Evolutionary conservation across 129 eudicot genomes (phyloP), one percentile per base, ranked within the genome.

Genomic region (Daucus carota): DNA sequence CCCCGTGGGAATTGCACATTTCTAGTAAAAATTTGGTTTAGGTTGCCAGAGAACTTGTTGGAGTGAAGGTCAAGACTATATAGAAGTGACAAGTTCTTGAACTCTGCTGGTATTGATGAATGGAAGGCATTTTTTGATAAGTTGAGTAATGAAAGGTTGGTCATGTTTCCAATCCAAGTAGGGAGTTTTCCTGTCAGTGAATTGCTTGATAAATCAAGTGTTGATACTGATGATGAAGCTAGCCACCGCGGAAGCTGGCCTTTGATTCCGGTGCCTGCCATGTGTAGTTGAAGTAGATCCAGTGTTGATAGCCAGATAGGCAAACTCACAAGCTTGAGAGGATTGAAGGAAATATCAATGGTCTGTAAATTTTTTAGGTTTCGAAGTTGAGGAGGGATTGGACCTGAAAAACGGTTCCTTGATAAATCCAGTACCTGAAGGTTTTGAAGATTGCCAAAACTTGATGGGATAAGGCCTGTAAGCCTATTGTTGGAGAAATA

Each of bases 51-150:
- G 33, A 93, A 80, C 73, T 87, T 93, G 85, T 93, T 93, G 20
- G 98, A 93, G 33, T 93, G 98, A 52, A 93, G 95, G 85, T 93
- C 98, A 8, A 90, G 84, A 50, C 90, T 91, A 76, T 46, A 59
- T 10, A 93, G 78, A 14, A 70, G 81, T 0, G 91, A 75, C 43
- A 93, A 88, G 33, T 90, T 88, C 84, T 69, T 85, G 91, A 90
- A 88, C 79, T 76, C 83, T 0, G 18, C 33, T 17, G 98, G 97
- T 8, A 93, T 82, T 3, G 80, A 26, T 4, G 86, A 81, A 15
- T 72, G 45, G 75, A 93, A 90, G 28, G 75, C 74, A 33, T 93
- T 93, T 73, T 87, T 88, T 16, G 98, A 90, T 42, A 90, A 28
- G 70, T 93, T 93, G 0, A 93, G 59, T n/a, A 73, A 72, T 1